Evolutionary conservation across 352 stramenopile genomes (phyloP), one percentile per base, ranked within the genome.

Genomic region (Nannochloropsis limnetica): DNA sequence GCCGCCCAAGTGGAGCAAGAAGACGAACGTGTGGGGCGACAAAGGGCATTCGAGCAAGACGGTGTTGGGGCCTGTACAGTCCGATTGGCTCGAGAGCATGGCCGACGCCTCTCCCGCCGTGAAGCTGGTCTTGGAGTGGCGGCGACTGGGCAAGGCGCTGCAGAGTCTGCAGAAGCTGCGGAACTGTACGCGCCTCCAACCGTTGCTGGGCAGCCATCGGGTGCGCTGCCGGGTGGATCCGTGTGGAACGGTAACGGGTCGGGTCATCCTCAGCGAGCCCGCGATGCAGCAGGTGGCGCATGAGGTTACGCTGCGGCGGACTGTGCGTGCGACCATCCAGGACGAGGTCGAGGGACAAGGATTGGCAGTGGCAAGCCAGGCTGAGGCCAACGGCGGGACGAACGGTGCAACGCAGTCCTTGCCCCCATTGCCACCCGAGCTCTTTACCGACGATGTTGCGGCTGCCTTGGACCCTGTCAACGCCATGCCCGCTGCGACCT

Each of bases 201-300:
- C 61, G 5, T 74, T 74, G 61, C 61, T 74, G n/a, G 61, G 61
- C 8, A 74, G 61, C 20, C 61, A 74, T 29, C 61, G 61, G n/a
- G 61, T 74, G 9, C n/a, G 61, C n/a, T 74, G 61, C n/a, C 61
- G 61, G 61, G 6, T 74, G 61, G n/a, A 74, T 74, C 61, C 15
- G n/a, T 74, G n/a, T 15, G 61, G 61, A 29, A 31, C 61, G 2
- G 61, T 15, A 8, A 74, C 61, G n/a, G 61, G 61, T 1, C 61
- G 61, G 9, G 22, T 74, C 61, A 74, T 27, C n/a, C 22, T 74
- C 1, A 74, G 61, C 61, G 61, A 74, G 25, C 61, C 61, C 8
- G 61, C 61, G n/a, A 31, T 74, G 61, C 61, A 74, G 25, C 61
- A 74, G 3, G 61, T 74, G 61, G 61, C 61, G 61, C 61, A 74